A percentile compares a stretch with the other conserved stretches of the same genome.
These are phyloP conservation scores for Aphanomyces euteiches DNA, from an alignment of 352 stramenopile genomes.

Conservation along the genomic window DNA sequence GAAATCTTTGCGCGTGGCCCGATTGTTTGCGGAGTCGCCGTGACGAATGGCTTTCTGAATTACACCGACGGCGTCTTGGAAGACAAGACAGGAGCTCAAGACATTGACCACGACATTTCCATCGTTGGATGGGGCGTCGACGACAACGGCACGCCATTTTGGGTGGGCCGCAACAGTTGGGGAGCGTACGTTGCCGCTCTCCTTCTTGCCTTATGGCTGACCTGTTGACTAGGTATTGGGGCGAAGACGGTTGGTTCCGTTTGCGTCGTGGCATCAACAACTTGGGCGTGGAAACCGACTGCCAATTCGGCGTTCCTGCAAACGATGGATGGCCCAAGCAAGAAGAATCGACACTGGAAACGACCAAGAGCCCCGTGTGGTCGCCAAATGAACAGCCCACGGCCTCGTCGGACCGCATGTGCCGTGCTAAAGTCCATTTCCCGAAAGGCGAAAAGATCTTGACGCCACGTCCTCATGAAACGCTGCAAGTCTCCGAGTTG, in stretches of 20 bases:
- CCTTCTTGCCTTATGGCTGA: background rate
- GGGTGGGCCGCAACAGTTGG: constrained; percentile 96
- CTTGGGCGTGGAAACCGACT: constrained; percentile 90
- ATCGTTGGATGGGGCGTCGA: constrained; percentile 95
- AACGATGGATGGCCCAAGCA: constrained; percentile 62
- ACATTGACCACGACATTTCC: constrained; percentile 90
- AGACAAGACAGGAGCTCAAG: constrained; percentile 76
- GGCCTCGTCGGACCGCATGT: constrained; percentile 40
- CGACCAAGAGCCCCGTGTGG: background rate
- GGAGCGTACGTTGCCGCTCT: constrained; percentile 56
- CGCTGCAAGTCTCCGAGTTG: constrained; percentile 71
- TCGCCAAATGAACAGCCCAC: constrained; percentile 16
- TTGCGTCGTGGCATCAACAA: constrained; percentile 90
- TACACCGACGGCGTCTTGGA: constrained; percentile 94
- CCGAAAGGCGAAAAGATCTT: constrained; percentile 60
- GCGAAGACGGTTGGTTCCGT: constrained; percentile 94
- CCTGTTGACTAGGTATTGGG: constrained; percentile 55
- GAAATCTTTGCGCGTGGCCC: constrained; percentile 95
- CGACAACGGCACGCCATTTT: constrained; percentile 81
- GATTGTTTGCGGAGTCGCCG: constrained; percentile 92
- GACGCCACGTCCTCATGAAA: constrained; percentile 69
- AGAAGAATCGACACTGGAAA: constrained; percentile 28
- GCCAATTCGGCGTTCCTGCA: constrained; percentile 87
- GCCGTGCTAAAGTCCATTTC: constrained; percentile 61
- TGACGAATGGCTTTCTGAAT: constrained; percentile 79